Base-by-base conservation (phyloP, 2,329 filamentous ascomycete species). In the Leptodontidium sp. region DNA sequence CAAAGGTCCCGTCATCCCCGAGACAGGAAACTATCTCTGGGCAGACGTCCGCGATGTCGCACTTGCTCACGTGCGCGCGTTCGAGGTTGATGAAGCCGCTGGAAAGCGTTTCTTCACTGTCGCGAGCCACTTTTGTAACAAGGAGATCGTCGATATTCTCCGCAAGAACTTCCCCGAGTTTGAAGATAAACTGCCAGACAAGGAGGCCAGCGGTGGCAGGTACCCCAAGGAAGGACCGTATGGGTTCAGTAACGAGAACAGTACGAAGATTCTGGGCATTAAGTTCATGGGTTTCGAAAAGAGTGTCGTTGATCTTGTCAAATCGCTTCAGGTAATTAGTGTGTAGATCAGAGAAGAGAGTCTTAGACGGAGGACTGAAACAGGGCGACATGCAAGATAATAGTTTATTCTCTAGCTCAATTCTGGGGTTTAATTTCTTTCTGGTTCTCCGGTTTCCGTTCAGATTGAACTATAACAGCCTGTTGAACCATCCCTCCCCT, bases 81-180 rank as follows among this genome's bases (percentile, higher is more conserved):
- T 87, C 61, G 78, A 86, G 70, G 81, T 85, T 38, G 82, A 85
- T 0, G 85, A 85, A 29, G 88, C 86, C 1, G 87, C 86, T 0
- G 82, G 83, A 45, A 84, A 88, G 77, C 83, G 90, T 2, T 91
- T 90, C 80, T 88, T 91, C 75, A 76, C 90, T 40, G 84, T 88
- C 0, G 84, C 84, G 0, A 86, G 85, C 1, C 81, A 84, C 73
- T 91, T 89, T 75, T 85, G 82, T 64, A 90, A 90, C 77, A 84
- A 85, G 74, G 80, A 84, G 74, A 84, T 90, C 47, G 84, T 82
- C 0, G 81, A 87, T 57, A 81, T 87, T 57, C 83, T 91, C 61
- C 80, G 81, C 64, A 83, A 84, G 70, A 77, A 83, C 67, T 87
- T 87, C 70, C 86, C 86, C 0, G 78, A 87, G 71, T 82, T 85